Percentiles rank a stretch among this genome's conserved stretches.
phyloP scores from a whole-genome alignment of 192 early-diverging fungal species.

The Thoreauomyces humboldtii region DNA sequence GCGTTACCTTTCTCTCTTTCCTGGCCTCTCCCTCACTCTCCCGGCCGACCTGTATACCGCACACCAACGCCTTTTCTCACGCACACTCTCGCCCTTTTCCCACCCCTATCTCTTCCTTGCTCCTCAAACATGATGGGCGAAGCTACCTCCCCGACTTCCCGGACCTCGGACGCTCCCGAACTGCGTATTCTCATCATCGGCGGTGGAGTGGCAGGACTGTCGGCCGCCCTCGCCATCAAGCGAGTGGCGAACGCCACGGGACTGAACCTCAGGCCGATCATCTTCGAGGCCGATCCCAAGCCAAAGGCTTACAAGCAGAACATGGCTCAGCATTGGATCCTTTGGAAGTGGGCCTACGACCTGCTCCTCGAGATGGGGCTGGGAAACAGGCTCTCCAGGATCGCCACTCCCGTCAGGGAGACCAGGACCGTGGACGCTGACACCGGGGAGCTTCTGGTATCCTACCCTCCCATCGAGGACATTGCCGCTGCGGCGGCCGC shows the following conservation, averaged over 20 bases:
- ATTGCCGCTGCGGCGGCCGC: not conserved
- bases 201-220: conserved; percentile 45
- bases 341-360: conserved; percentile 51
- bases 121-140: no score
- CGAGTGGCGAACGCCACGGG: conserved; percentile 20
- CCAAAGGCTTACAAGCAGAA: conserved; percentile 3
- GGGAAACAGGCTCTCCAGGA: conserved; percentile 36
- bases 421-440: conserved; percentile 27
- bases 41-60: no score
- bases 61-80: no score
- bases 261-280: conserved; percentile 30
- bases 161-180: not conserved
- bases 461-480: conserved; percentile 30
- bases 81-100: no score
- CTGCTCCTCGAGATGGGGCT: conserved; percentile 42
- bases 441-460: conserved; percentile 31
- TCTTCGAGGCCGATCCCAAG: conserved; percentile 27
- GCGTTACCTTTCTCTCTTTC: no score
- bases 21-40: no score
- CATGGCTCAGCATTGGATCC: conserved; percentile 31
- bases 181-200: conserved; percentile 41
- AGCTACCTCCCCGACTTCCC: no score
- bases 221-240: conserved; percentile 37
- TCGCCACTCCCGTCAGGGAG: conserved; percentile 38
- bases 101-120: no score